A percentile compares a stretch with the other conserved stretches of the same genome.
Conservation (phyloP, 352 stramenopile species). For the Halophytophthora batemanensis region DNA sequence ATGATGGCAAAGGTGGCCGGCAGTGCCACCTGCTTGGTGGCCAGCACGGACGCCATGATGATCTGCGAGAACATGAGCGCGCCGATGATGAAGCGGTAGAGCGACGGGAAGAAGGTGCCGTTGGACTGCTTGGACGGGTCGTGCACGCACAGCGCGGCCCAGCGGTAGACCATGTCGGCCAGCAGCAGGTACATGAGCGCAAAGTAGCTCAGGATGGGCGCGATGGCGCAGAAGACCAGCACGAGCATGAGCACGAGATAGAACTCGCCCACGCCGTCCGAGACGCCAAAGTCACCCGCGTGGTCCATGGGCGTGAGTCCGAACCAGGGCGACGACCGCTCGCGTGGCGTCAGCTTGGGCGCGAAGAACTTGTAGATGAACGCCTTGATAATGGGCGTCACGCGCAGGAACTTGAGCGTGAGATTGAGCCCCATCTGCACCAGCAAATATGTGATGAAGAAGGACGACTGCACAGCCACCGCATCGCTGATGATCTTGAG, state of each 20-base stretch:
- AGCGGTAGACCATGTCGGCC: constrained; percentile 75
- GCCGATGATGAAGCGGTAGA: constrained; percentile 79
- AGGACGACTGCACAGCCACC: constrained; percentile 73
- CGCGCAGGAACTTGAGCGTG: constrained; percentile 64
- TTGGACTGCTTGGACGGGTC: constrained; percentile 67
- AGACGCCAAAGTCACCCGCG: constrained; percentile 57
- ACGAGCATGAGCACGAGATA: constrained; percentile 75
- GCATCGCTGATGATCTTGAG: constrained; percentile 55
- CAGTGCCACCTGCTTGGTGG: constrained; percentile 68
- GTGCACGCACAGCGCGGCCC: constrained; percentile 65
- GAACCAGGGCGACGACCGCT: constrained; percentile 67
- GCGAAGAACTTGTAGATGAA: constrained; percentile 73
- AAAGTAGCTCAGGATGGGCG: constrained; percentile 82
- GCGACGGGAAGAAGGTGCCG: constrained; percentile 71
- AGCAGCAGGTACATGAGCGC: constrained; percentile 63
- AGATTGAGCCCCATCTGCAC: constrained; percentile 73
- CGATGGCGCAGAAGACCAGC: constrained; percentile 70
- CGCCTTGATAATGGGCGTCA: constrained; percentile 71
- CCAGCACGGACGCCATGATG: constrained; percentile 68
- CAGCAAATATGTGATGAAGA: constrained; percentile 80
- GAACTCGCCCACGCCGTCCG: constrained; percentile 62
- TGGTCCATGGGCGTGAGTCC: constrained; percentile 55
- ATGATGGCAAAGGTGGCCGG: constrained; percentile 58
- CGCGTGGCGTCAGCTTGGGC: constrained; percentile 75
- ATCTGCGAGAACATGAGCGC: constrained; percentile 78